Percentiles rank a stretch among this genome's conserved stretches.
These are phyloP conservation scores for Liquidambar formosana DNA, from an alignment of 164 flowering plant species.

Conservation along the genomic window DNA sequence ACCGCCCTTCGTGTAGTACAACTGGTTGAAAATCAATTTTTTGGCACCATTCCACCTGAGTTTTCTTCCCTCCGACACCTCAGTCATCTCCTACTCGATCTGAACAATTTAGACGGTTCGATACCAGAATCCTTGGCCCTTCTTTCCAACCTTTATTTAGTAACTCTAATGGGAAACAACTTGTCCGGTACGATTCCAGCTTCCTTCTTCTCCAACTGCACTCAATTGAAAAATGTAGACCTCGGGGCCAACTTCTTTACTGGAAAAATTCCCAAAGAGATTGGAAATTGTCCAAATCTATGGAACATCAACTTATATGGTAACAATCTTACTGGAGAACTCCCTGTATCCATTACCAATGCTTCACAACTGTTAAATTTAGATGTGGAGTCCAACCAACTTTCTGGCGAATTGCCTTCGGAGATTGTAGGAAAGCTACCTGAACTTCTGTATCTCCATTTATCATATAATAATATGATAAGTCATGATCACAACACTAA, in stretches of 20 bases:
- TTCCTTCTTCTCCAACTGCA: too few species aligned
- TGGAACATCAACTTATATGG: conserved; percentile 19
- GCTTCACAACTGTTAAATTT: conserved; percentile 26
- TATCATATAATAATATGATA: conserved; percentile 41
- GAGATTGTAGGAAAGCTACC: conserved; percentile 20
- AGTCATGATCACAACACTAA: conserved; percentile 54
- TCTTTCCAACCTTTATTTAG: background rate
- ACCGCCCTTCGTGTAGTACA: conserved; percentile 31
- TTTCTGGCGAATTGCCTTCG: conserved; percentile 20
- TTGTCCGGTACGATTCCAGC: conserved; percentile 1
- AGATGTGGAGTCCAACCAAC: conserved; percentile 47
- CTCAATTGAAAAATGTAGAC: conserved; percentile 29
- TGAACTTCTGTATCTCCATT: conserved; percentile 27
- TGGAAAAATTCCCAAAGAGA: conserved; percentile 16
- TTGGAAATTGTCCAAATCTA: conserved; percentile 39
- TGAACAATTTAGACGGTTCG: background rate
- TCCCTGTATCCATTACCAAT: conserved; percentile 34
- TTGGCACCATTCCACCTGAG: too few species aligned
- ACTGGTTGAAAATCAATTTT: too few species aligned
- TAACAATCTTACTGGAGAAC: too few species aligned
- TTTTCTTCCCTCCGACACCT: too few species aligned
- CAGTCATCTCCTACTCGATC: too few species aligned
- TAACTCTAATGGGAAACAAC: conserved; percentile 20
- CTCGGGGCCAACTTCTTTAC: conserved; percentile 1
- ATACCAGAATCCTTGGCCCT: too few species aligned